Evolutionary conservation across 2,329 filamentous ascomycete genomes (phyloP), one percentile per base, ranked within the genome.

Genomic region (Peltaster fructicola): DNA sequence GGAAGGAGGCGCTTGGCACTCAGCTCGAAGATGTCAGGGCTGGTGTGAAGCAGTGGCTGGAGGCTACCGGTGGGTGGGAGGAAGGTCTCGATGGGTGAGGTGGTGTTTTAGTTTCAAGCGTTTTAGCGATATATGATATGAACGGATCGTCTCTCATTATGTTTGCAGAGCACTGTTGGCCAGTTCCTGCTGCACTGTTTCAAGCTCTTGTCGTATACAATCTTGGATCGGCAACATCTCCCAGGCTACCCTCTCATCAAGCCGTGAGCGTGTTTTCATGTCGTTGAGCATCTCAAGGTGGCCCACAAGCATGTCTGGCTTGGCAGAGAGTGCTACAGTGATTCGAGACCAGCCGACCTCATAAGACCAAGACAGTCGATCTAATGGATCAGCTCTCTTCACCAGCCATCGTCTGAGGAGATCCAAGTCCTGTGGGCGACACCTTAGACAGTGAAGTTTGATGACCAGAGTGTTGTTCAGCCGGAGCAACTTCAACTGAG

Each of bases 31-130:
- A 60, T 9, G 72, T 84, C 33, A 85, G 79, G 51, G 68, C 71
- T 45, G 60, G 75, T 25, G 73, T 92, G 0, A 72, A 73, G 26
- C 64, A 63, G 15, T 84, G 72, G 56, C 58, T 93, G 38, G 52
- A 80, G 33, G 65, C 68, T 42, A 73, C 70, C 32, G 81, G 78
- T n/a, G 85, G 81, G 1, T 91, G 84, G 80, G 82, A 91, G 38
- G 81, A 90, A 26, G 53, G 51, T 24, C 36, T 60, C 29, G 43
- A 52, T 30, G 54, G 53, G 28, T 58, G 40, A 44, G 14, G 26
- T 17, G 15, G 20, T 13, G n/a, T 14, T n/a, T 20, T 30, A 20
- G 6, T 15, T 6, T 7, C 22, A 24, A 8, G 14, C n/a, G 3
- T 15, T 26, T 14, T 24, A n/a, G n/a, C n/a, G n/a, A n/a, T n/a